Base-by-base conservation (phyloP, 108 stramenopile species). In the Skeletonema tropicum region DNA sequence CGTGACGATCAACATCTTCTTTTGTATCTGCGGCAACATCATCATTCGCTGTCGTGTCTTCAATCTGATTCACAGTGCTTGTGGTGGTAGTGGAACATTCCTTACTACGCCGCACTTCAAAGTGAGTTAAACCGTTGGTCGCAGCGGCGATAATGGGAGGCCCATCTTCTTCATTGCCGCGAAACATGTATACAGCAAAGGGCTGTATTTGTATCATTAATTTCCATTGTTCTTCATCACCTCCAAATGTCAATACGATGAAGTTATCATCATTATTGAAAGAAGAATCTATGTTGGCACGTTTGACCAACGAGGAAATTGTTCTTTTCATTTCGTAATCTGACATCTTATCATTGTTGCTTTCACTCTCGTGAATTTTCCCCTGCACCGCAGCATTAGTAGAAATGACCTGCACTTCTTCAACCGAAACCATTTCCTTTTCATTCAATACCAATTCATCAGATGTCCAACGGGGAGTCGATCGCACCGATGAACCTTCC, bases 381-480 rank as follows among this genome's bases (percentile, higher is more conserved):
- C 11, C 66, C 57, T 60, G 35, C 29, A 80, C 63, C 5, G 30
- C 35, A 8, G 69, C 30, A 73, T 80, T 66, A n/a, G 68, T 26
- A 38, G 74, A 64, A 13, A 65, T 25, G 17, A 73, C 38, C 45
- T 70, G 68, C 17, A 86, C 88, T 66, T 81, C 73, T 23, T 88
- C 72, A 39, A 76, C 88, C 6, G 36, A 38, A 12, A 66, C 63
- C 79, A 91, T 74, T 38, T 85, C 87, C n/a, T 93, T 75, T 25
- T 76, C 79, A 57, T 87, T 80, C 77, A 97, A 79, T 2, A 97
- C 92, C 71, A 95, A 76, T 26, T 93, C 94, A 83, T 95, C 94
- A 45, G 89, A 87, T 15, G 94, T 92, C 73, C 91, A 89, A 15
- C 94, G 74, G 15, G 92, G 85, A 52, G 63, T 76, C 49, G 70